phyloP scores from a whole-genome alignment of 2,329 filamentous ascomycete genomes.

The Colletotrichum zoysiae region DNA sequence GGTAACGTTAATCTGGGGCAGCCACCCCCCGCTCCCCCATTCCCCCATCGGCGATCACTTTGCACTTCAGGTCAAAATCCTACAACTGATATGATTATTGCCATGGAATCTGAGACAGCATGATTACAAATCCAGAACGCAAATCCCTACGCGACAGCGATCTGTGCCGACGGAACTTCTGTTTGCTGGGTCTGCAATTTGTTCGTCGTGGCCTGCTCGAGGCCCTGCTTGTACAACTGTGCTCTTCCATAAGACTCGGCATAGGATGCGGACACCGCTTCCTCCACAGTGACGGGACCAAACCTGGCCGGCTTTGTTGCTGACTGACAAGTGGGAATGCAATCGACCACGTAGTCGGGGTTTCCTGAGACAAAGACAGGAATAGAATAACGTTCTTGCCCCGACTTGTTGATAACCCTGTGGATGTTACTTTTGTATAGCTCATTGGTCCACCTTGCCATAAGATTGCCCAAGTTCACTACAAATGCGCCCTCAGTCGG shows the following conservation, averaged over 20 bases:
- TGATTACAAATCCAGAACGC: background rate
- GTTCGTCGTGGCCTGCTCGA: conserved; percentile 41
- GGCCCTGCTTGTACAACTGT: conserved; percentile 50
- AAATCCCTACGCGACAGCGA: conserved; percentile 23
- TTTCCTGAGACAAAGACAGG: conserved; percentile 69
- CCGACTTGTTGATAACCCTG: conserved; percentile 66
- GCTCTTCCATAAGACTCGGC: conserved; percentile 50
- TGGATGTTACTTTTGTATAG: conserved; percentile 67
- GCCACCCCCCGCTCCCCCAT: too few species aligned
- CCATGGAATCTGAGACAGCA: background rate
- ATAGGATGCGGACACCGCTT: conserved; percentile 50
- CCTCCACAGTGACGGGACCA: conserved; percentile 49
- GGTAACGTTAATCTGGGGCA: background rate
- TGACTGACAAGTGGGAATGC: conserved; percentile 49
- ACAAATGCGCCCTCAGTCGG: conserved; percentile 62
- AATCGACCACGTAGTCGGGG: conserved; percentile 55
- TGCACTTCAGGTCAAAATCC: too few species aligned
- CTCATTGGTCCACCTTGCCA: conserved; percentile 64
- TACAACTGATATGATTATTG: background rate
- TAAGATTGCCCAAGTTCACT: conserved; percentile 65
- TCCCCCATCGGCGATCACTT: background rate
- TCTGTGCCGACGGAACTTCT: conserved; percentile 17
- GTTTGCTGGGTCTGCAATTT: conserved; percentile 8
- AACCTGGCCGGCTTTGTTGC: conserved; percentile 47
- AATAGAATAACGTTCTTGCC: conserved; percentile 66